Percentiles rank a stretch among this genome's conserved stretches.
These are phyloP conservation scores for Suaeda aralocaspica DNA, from an alignment of 148 eudicot genomes.

Conservation along the genomic window DNA sequence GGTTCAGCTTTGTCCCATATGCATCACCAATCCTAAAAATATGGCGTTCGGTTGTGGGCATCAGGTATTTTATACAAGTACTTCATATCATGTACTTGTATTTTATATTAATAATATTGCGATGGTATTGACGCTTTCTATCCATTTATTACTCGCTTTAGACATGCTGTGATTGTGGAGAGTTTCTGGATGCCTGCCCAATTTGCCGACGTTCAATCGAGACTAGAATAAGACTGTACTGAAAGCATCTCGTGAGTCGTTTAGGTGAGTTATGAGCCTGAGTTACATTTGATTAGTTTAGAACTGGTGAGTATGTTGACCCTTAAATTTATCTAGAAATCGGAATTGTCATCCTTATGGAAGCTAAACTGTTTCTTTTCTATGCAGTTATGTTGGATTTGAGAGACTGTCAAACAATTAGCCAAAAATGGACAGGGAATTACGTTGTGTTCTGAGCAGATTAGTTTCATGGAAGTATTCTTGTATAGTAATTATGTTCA, in stretches of 20 bases:
- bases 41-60: conserved; percentile 99
- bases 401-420: neutral
- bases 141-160: conserved; percentile 20
- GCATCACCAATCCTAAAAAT: conserved; percentile 75
- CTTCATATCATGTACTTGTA: no score
- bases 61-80: conserved; percentile 50
- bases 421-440: neutral
- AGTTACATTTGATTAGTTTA: no score
- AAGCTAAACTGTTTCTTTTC: neutral
- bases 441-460: neutral
- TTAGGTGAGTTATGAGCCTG: conserved; percentile 10
- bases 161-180: conserved; percentile 95
- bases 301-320: no score
- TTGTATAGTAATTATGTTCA: conserved; percentile 8
- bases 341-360: neutral
- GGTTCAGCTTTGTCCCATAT: conserved; percentile 76
- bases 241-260: conserved; percentile 19
- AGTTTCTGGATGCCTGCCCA: conserved; percentile 70
- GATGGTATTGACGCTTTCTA: conserved; percentile 1
- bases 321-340: no score
- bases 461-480: neutral
- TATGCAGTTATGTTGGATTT: neutral
- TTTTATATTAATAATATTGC: neutral
- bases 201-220: conserved; percentile 69
- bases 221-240: conserved; percentile 79